Percentiles rank a stretch among this genome's conserved stretches.
Evolutionary conservation across 1,284 basidiomycete genomes (phyloP).

Genomic region (Volvariella surrecta): DNA sequence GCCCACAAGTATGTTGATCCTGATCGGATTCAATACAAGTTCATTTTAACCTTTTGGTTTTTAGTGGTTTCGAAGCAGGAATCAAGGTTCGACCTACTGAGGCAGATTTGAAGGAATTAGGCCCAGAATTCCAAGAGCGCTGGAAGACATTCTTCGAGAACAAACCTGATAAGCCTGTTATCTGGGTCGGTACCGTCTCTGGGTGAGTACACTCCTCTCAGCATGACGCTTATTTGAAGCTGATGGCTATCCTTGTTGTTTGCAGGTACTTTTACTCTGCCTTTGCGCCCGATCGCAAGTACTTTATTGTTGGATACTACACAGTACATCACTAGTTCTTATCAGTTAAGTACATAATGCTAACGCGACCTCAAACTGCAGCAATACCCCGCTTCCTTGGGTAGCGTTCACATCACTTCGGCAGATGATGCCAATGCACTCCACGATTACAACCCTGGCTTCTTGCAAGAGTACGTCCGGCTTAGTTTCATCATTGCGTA

Average conservation of each 20-base stretch:
- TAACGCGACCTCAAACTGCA: constrained; percentile 9
- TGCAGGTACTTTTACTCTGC: background rate
- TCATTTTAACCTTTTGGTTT: background rate
- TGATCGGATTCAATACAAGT: too few species aligned
- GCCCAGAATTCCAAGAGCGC: constrained; percentile 30
- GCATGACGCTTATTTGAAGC: background rate
- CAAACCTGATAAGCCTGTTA: constrained; percentile 40
- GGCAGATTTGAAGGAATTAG: constrained; percentile 34
- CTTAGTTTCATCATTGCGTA: background rate
- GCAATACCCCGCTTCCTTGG: constrained; percentile 31
- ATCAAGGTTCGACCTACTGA: constrained; percentile 38
- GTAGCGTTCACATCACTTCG: constrained; percentile 35
- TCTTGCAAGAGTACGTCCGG: constrained; percentile 21
- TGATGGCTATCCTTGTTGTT: too few species aligned
- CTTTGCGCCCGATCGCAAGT: constrained; percentile 17
- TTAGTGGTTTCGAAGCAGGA: constrained; percentile 26
- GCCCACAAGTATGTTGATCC: constrained; percentile 6
- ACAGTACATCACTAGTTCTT: constrained; percentile 10
- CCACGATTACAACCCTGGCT: constrained; percentile 29
- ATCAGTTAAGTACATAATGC: background rate
- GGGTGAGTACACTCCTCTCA: constrained; percentile 15
- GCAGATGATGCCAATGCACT: constrained; percentile 24
- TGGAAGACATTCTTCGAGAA: constrained; percentile 36
- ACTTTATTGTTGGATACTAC: constrained; percentile 22
- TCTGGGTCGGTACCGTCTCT: constrained; percentile 25